Base-by-base conservation (phyloP, 345 rosid genomes). In the Cardamine occulta region DNA sequence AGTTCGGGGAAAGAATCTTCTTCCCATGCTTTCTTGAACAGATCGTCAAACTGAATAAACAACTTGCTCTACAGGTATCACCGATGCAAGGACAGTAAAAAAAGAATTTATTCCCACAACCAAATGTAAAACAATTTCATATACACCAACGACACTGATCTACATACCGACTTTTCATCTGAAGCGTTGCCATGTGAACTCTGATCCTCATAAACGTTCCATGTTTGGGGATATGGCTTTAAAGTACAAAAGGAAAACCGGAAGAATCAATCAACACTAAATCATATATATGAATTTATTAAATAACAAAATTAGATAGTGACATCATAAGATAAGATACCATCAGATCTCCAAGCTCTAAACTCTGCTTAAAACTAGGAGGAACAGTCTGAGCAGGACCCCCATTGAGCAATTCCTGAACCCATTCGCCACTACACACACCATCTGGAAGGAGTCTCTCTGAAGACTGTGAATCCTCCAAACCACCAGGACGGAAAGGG, bases 401-500 rank as follows among this genome's bases (percentile, higher is more conserved):
- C 31, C 96, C 97, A 10, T 80, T 80, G 65, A 91, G 80, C 76
- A 91, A 60, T 77, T 94, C 96, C 17, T 68, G 82, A 47, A 89
- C 86, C 98, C 98, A 94, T 58, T 86, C 87, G 66, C 98, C 95
- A 82, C 82, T 85, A 57, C 81, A 66, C 59, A 88, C 95, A 68
- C 93, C 97, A 42, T 84, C 86, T 63, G 97, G 95, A 63, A 91
- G 76, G 73, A 76, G 31, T 81, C 91, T 91, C 63, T 85, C 88
- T 10, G 76, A 61, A 73, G 90, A 78, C 59, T 80, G 87, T 64
- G 94, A 73, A 75, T 87, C 88, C 32, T 89, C 97, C 70, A 94
- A 82, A 34, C 98, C 98, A 72, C 98, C 98, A 12, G 98, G 98
- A 49, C 88, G 89, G 75, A 94, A 94, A 74, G 98, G 98, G 28